Evolutionary conservation across 495 filamentous ascomycete species (phyloP), one percentile per base, ranked within the genome.

Genomic region (Rostrohypoxylon terebratum): DNA sequence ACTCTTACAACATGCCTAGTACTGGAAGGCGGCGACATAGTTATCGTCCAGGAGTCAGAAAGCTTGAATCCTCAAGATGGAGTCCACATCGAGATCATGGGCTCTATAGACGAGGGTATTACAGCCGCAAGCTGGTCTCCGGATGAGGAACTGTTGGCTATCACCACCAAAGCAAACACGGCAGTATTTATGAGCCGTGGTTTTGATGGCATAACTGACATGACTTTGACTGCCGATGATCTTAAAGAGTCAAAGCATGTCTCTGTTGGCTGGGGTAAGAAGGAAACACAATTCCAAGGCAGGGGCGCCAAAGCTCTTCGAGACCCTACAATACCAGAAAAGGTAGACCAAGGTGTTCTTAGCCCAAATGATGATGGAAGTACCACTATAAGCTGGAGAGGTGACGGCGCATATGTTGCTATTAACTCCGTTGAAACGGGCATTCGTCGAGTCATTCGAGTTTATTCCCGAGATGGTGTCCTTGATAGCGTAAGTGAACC

Each of bases 241-340:
- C 83, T 97, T 61, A 90, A 94, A 75, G 87, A 89, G 1, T 98
- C 96, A 1, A 93, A 92, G 78, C 96, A 99, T 87, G 96, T 99
- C 47, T 97, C 94, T 18, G 96, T 99, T 21, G 96, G 96, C 59
- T 99, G 96, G 96, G 96, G 96, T 68, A 98, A 98, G 83, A 90
- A 91, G 77, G 96, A 99, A 80, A 99, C 96, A 5, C 96, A 99
- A 81, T 99, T 99, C 76, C 92, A 97, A 76, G 96, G 96, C 55
- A 94, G 93, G 77, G 89, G 94, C 75, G 96, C 94, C 38, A 78
- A 78, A 75, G 92, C 92, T 31, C 85, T 98, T 40, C 86, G 92
- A 61, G 96, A 99, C 78, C 96, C 96, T 14, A 99, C 96, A 18
- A 90, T 99, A 59, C 96, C 96, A 0, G 95, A 98, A 79, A 93